A percentile compares a stretch with the other conserved stretches of the same genome.
Evolutionary conservation across 2,329 filamentous ascomycete species (phyloP).

Genomic region (Monosporascus sp.): DNA sequence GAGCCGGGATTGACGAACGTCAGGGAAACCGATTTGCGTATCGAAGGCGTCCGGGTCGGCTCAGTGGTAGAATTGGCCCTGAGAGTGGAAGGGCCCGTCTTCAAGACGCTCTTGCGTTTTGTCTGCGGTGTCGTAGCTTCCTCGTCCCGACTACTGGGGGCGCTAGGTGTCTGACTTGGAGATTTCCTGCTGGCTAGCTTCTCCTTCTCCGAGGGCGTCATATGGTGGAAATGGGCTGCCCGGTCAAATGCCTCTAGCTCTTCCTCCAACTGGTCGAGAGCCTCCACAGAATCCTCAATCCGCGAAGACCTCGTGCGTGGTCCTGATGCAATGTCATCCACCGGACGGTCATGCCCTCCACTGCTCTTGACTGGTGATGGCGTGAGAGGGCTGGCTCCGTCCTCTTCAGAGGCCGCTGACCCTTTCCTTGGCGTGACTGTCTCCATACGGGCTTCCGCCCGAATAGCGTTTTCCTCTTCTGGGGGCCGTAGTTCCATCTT

Average conservation of each 20-base stretch:
- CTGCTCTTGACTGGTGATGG: conserved; percentile 21
- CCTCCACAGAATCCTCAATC: conserved; percentile 61
- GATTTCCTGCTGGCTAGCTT: conserved; percentile 6
- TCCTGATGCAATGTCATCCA: conserved; percentile 30
- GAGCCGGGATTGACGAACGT: conserved; percentile 29
- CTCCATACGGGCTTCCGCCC: conserved; percentile 6
- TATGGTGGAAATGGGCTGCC: conserved; percentile 19
- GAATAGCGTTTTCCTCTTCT: conserved; percentile 14
- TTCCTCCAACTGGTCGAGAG: conserved; percentile 57
- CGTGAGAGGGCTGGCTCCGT: conserved; percentile 7
- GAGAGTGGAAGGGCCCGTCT: conserved; percentile 34
- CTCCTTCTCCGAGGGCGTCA: conserved; percentile 11
- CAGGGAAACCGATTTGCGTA: conserved; percentile 39
- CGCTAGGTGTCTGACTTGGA: conserved; percentile 5
- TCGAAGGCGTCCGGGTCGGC: conserved; percentile 24
- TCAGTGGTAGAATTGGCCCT: conserved; percentile 35
- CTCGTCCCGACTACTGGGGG: conserved; percentile 5
- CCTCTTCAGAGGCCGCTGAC: conserved; percentile 2
- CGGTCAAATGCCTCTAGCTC: conserved; percentile 49
- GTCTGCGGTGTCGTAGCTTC: conserved; percentile 22
- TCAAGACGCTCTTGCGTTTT: conserved; percentile 9
- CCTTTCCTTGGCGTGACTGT: conserved; percentile 12
- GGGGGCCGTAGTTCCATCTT: conserved; percentile 8
- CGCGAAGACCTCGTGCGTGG: conserved; percentile 33
- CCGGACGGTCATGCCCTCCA: conserved; percentile 28